Percentiles rank a stretch among this genome's conserved stretches.
These are phyloP conservation scores for Pseudozyma hubeiensis DNA, from an alignment of 1,284 basidiomycete genomes.

Conservation along the genomic window DNA sequence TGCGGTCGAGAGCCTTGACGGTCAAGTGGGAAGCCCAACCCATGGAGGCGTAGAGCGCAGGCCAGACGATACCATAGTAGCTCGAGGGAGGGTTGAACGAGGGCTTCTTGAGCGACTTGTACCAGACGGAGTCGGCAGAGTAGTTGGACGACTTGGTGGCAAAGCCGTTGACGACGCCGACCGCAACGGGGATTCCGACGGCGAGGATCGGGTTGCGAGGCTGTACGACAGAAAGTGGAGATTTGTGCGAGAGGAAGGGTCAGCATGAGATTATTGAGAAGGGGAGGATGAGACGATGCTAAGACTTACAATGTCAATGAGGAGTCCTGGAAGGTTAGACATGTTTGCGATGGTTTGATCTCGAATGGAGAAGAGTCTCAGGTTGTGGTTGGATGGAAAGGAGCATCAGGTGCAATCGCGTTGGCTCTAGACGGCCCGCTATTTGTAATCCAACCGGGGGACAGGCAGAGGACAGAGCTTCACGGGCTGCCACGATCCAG, in stretches of 20 bases:
- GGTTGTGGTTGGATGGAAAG: neutral
- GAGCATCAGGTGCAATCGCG: neutral
- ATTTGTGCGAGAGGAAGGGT: neutral
- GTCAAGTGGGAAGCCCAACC: conserved; percentile 79
- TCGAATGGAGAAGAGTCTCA: neutral
- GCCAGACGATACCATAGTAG: conserved; percentile 71
- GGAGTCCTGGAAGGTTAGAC: conserved; percentile 55
- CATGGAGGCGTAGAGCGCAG: conserved; percentile 74
- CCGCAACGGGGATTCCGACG: conserved; percentile 59
- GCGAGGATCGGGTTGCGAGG: conserved; percentile 63
- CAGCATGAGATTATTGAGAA: neutral
- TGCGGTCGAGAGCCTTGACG: conserved; percentile 62
- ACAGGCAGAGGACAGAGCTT: neutral
- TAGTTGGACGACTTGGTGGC: conserved; percentile 56
- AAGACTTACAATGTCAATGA: conserved; percentile 50
- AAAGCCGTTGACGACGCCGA: conserved; percentile 53
- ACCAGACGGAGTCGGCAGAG: conserved; percentile 53
- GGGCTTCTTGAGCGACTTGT: conserved; percentile 61
- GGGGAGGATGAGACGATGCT: neutral
- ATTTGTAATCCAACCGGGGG: conserved; percentile 17
- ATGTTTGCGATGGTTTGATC: conserved; percentile 19
- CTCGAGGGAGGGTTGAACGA: conserved; percentile 50
- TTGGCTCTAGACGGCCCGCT: neutral
- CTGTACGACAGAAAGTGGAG: conserved; percentile 5
- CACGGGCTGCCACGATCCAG: neutral